Evolutionary conservation across 805 yeast species (phyloP).

Genomic region (Dipodascopsis tothii): DNA sequence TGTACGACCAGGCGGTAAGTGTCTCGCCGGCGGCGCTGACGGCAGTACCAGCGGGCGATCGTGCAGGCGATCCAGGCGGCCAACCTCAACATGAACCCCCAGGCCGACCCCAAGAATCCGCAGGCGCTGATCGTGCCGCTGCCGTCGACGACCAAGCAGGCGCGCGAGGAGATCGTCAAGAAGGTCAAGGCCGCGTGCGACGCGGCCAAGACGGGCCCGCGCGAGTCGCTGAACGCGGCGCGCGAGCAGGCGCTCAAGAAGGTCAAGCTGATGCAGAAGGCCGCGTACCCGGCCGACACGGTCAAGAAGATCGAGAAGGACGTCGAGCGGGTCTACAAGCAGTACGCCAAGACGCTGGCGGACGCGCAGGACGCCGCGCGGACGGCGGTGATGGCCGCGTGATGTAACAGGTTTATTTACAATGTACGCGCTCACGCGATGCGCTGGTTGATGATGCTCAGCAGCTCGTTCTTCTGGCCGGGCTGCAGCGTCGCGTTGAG

Average conservation of each 20-base stretch:
- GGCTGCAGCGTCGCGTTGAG: neutral
- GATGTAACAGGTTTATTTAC: neutral
- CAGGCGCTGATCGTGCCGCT: slow-evolving; percentile 66
- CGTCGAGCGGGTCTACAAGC: slow-evolving; percentile 64
- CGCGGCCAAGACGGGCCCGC: slow-evolving; percentile 19
- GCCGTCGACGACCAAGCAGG: slow-evolving; percentile 67
- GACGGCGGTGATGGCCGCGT: slow-evolving; percentile 2
- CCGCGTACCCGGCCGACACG: slow-evolving; percentile 36
- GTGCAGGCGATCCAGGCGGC: slow-evolving; percentile 64
- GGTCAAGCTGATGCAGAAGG: slow-evolving; percentile 44
- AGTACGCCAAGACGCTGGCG: slow-evolving; percentile 50
- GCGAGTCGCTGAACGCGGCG: slow-evolving; percentile 45
- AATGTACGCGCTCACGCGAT: neutral
- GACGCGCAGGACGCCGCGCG: slow-evolving; percentile 28
- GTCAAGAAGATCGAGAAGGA: slow-evolving; percentile 45
- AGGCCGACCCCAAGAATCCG: slow-evolving; percentile 60
- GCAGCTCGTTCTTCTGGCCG: neutral
- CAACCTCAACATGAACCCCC: slow-evolving; percentile 71
- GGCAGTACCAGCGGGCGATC: slow-evolving; percentile 53
- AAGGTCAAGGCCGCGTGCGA: slow-evolving; percentile 62
- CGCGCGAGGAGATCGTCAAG: slow-evolving; percentile 47
- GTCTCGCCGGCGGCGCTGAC: neutral
- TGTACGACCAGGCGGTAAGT: slow-evolving; percentile 53
- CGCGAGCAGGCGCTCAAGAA: slow-evolving; percentile 55
- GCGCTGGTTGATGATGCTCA: neutral